Conservation (phyloP, 495 filamentous ascomycete genomes). For the Pseudevernia furfuracea region DNA sequence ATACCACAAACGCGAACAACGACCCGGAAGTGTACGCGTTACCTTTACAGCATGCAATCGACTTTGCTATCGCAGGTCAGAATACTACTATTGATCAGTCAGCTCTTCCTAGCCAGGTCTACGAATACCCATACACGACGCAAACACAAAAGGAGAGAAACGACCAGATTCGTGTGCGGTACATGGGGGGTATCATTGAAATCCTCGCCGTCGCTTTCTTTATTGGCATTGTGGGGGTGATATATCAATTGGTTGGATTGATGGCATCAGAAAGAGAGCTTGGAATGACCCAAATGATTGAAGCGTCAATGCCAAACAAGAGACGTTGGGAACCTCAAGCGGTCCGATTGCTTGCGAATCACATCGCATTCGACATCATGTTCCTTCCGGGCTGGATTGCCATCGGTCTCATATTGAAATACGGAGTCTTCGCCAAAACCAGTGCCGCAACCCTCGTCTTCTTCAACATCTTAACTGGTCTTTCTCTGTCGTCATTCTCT, state of each 20-base stretch:
- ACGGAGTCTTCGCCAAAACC: conserved; percentile 55
- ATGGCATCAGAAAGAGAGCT: conserved; percentile 70
- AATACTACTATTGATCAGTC: conserved; percentile 36
- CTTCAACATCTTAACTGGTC: conserved; percentile 54
- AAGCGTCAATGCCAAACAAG: conserved; percentile 70
- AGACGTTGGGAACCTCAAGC: conserved; percentile 60
- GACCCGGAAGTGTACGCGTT: conserved; percentile 66
- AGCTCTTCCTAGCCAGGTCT: conserved; percentile 39
- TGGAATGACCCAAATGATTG: conserved; percentile 71
- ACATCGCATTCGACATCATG: conserved; percentile 58
- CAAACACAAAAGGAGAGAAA: conserved; percentile 55
- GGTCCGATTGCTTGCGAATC: conserved; percentile 57
- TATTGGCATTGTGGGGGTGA: conserved; percentile 57
- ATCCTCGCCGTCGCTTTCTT: conserved; percentile 59
- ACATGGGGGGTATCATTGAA: conserved; percentile 59
- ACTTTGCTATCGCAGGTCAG: conserved; percentile 56
- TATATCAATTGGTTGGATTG: conserved; percentile 70
- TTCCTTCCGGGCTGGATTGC: conserved; percentile 67
- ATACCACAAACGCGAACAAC: conserved; percentile 51
- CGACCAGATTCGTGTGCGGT: conserved; percentile 52
- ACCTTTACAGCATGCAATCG: conserved; percentile 70
- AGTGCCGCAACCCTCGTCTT: conserved; percentile 53
- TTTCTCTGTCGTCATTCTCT: conserved; percentile 59
- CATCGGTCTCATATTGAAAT: conserved; percentile 52
- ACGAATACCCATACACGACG: conserved; percentile 67